Percentiles rank a stretch among this genome's conserved stretches.
Evolutionary conservation across 2,329 filamentous ascomycete genomes (phyloP).

Genomic region (Colletotrichum somersetense): DNA sequence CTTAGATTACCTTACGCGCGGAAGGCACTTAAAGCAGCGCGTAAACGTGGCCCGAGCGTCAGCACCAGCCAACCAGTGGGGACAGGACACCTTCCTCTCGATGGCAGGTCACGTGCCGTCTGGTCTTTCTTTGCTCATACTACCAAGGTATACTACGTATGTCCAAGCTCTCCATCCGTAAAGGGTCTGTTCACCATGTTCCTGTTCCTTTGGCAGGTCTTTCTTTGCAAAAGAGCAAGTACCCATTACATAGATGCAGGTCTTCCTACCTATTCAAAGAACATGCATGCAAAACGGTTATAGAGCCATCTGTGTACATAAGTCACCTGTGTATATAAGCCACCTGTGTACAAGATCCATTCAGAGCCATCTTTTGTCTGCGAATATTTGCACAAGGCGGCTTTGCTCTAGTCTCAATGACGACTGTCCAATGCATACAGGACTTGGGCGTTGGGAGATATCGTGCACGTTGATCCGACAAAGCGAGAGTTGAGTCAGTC

Average conservation of each 20-base stretch:
- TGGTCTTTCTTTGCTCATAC: too few species aligned
- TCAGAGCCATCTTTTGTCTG: not conserved
- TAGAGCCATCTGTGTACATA: not conserved
- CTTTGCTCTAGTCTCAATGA: not conserved
- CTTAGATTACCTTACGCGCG: conserved; percentile 36
- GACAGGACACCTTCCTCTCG: not conserved
- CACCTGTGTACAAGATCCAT: too few species aligned
- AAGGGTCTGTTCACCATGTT: not conserved
- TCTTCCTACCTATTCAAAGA: not conserved
- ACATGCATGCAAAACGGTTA: not conserved
- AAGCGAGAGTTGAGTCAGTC: not conserved
- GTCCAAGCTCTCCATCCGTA: not conserved
- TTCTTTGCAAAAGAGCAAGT: not conserved
- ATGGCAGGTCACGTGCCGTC: not conserved
- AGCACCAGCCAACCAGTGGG: not conserved
- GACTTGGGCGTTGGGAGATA: conserved; percentile 2
- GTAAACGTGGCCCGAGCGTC: conserved; percentile 17
- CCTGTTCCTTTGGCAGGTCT: not conserved
- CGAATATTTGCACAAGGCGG: not conserved
- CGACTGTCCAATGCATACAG: too few species aligned
- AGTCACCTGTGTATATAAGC: not conserved
- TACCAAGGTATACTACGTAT: too few species aligned
- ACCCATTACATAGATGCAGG: not conserved
- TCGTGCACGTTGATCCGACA: not conserved
- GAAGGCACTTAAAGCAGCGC: conserved; percentile 41